These are phyloP conservation scores for Smithsoniella earleae DNA, from an alignment of 163 green algal species.

Conservation along the genomic window DNA sequence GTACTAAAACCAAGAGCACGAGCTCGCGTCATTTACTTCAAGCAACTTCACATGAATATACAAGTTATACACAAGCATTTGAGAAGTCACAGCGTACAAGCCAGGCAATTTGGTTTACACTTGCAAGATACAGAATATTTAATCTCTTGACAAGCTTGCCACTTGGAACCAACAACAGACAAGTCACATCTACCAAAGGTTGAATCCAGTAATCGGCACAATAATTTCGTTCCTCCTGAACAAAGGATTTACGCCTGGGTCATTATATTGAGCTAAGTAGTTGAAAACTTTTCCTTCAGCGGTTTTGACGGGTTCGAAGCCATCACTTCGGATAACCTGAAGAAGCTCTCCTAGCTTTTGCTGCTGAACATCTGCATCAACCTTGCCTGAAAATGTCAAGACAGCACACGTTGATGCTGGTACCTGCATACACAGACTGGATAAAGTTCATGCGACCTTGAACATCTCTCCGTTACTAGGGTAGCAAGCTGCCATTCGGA, in stretches of 20 bases:
- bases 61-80: too few species aligned
- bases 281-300: not conserved
- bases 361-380: not conserved
- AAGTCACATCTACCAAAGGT: constrained; percentile 14
- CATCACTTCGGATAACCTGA: not conserved
- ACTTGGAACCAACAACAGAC: too few species aligned
- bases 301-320: not conserved
- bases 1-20: too few species aligned
- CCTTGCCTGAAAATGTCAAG: not conserved
- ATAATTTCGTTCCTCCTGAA: constrained; percentile 6
- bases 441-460: too few species aligned
- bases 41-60: too few species aligned
- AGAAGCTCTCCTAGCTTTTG: not conserved
- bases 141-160: too few species aligned
- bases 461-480: too few species aligned
- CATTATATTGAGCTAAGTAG: constrained; percentile 6
- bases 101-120: too few species aligned
- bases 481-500: too few species aligned
- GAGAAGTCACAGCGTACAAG: too few species aligned
- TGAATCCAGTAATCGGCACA: not conserved
- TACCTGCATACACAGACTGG: not conserved
- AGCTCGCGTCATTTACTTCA: too few species aligned
- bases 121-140: too few species aligned
- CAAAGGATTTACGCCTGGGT: not conserved
- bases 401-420: not conserved